phyloP scores from a whole-genome alignment of 2,329 filamentous ascomycete genomes.

The Dryadomyces quercivorus region DNA sequence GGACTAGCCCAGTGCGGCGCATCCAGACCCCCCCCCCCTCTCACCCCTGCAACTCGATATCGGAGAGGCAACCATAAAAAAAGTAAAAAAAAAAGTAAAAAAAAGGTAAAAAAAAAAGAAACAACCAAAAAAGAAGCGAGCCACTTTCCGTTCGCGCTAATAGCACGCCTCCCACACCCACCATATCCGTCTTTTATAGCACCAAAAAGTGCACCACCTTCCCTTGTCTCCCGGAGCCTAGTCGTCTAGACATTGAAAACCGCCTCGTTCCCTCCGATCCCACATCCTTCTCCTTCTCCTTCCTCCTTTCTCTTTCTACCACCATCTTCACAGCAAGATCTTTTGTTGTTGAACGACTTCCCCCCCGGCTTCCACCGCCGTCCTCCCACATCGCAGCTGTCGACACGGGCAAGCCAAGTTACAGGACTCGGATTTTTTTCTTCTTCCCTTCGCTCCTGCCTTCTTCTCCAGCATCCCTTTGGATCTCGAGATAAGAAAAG shows the following conservation, averaged over 20 bases:
- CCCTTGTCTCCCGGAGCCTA: background rate
- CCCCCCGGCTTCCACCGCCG: background rate
- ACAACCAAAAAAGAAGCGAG: background rate
- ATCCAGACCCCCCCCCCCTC: too few species aligned
- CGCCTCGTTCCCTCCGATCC: conserved; percentile 5
- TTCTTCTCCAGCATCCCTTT: background rate
- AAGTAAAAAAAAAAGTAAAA: background rate
- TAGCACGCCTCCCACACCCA: conserved; percentile 7
- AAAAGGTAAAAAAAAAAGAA: conserved; percentile 1
- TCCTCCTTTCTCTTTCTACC: background rate
- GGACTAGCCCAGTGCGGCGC: background rate
- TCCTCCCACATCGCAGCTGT: conserved; percentile 4
- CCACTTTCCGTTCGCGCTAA: conserved; percentile 8
- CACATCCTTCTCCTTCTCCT: background rate
- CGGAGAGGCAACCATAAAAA: background rate
- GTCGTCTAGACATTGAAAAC: conserved; percentile 10
- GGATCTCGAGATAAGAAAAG: background rate
- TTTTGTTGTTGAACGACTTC: conserved; percentile 5
- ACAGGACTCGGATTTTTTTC: conserved; percentile 2
- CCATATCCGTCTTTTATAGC: conserved; percentile 1
- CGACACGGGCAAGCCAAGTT: conserved; percentile 2
- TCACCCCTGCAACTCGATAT: background rate
- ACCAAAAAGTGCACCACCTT: conserved; percentile 3
- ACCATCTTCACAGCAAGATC: conserved; percentile 1
- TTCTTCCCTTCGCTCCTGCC: background rate